A percentile compares a stretch with the other conserved stretches of the same genome.
Conservation (phyloP, 768 basidiomycete species). For the Pleurotus tuber-regium region DNA sequence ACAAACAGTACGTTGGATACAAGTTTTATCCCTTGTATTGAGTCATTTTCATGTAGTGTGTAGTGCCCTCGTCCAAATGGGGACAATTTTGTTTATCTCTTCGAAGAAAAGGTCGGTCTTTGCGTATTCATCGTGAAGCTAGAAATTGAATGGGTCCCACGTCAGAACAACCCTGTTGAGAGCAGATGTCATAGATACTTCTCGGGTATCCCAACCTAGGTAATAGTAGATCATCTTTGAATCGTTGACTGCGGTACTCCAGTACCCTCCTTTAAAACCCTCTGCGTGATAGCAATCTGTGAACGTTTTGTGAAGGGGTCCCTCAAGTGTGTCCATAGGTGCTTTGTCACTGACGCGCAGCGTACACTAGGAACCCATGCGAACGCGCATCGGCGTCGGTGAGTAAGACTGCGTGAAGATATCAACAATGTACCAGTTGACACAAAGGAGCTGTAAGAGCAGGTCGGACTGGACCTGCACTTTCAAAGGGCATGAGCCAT, state of each 20-base stretch:
- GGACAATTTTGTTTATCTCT: slow-evolving; percentile 20
- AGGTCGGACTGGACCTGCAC: slow-evolving; percentile 14
- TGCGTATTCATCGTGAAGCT: slow-evolving; percentile 17
- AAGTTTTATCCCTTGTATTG: too few species aligned
- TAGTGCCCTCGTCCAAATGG: slow-evolving; percentile 13
- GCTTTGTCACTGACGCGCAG: slow-evolving; percentile 15
- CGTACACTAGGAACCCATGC: not conserved
- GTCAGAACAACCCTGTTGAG: not conserved
- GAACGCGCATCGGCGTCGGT: not conserved
- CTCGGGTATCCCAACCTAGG: slow-evolving; percentile 20
- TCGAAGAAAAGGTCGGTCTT: slow-evolving; percentile 17
- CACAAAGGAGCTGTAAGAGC: slow-evolving; percentile 20
- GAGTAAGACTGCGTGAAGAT: not conserved
- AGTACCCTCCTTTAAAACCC: slow-evolving; percentile 20
- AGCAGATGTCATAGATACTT: slow-evolving; percentile 11
- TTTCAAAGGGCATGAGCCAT: slow-evolving; percentile 16
- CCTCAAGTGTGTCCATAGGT: slow-evolving; percentile 5
- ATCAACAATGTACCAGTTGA: slow-evolving; percentile 16
- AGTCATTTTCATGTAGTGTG: slow-evolving; percentile 13
- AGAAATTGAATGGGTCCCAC: not conserved
- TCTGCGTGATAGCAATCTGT: slow-evolving; percentile 20
- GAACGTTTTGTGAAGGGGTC: slow-evolving; percentile 21
- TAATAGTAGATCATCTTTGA: slow-evolving; percentile 18
- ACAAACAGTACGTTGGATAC: too few species aligned
- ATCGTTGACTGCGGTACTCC: slow-evolving; percentile 20